Conservation (phyloP, 768 basidiomycete genomes). For the Termitomyces sp. region DNA sequence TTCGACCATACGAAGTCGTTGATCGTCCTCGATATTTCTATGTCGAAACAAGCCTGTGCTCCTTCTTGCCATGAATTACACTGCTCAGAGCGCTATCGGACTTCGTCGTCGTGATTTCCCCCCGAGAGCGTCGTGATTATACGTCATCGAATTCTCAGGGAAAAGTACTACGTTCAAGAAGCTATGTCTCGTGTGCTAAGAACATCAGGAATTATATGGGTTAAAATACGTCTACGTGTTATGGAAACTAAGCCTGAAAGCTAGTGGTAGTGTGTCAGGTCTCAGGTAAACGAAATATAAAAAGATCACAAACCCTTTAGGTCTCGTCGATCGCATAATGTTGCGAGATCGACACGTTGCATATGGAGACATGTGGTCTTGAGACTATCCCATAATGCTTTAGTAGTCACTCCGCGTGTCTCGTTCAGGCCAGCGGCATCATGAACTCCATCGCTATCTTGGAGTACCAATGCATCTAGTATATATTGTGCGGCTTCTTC, state of each 20-base stretch:
- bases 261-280: conserved; percentile 12
- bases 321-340: conserved; percentile 66
- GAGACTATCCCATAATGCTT: conserved; percentile 83
- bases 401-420: conserved; percentile 66
- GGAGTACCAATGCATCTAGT: conserved; percentile 82
- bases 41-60: neutral
- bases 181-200: neutral
- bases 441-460: conserved; percentile 77
- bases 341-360: conserved; percentile 70
- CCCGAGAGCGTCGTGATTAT: neutral
- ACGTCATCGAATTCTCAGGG: neutral
- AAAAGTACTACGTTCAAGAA: neutral
- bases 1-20: neutral
- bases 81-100: neutral
- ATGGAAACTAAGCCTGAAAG: conserved; percentile 25
- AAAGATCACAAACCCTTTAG: conserved; percentile 46
- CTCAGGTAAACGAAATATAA: neutral
- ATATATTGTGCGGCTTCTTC: conserved; percentile 84
- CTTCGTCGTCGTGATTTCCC: neutral
- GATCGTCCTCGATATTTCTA: neutral
- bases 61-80: neutral
- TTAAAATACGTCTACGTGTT: conserved; percentile 3
- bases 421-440: conserved; percentile 39
- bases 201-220: neutral
- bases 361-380: conserved; percentile 79